Evolutionary conservation across 1,284 basidiomycete species (phyloP), one percentile per base, ranked within the genome.

Genomic region (Apiotrichum akiyoshidainum): DNA sequence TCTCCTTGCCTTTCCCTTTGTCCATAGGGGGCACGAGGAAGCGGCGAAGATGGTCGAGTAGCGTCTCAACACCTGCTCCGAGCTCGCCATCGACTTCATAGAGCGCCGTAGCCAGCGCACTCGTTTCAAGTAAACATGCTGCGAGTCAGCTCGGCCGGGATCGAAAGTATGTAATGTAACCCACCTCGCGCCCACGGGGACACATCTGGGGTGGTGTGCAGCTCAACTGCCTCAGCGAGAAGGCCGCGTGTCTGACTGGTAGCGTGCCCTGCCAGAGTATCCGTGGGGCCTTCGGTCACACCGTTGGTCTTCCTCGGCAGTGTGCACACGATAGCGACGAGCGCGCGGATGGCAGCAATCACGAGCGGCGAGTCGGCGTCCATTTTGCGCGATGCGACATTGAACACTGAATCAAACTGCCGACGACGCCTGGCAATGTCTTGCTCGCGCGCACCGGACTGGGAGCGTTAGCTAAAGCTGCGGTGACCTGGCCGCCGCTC

Each of bases 111-210:
- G 52, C 55, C 21, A 63, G 55, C 0, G 31, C 40, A 14, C 52
- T 55, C 14, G 46, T 51, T 12, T 63, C 61, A 19, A 59, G 45
- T 11, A 63, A n/a, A 13, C 52, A 55, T 1, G 60, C 60, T 62
- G 60, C 19, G 16, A 21, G 2, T 62, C 12, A 59, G 54, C 22
- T 46, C 6, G 5, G 7, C 13, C 14, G 2, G 26, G 4, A 7
- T 2, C n/a, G 48, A 17, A 26, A 14, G 2, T 0, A 8, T 7
- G 1, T n/a, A n/a, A 5, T 46, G n/a, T n/a, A n/a, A 40, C 60
- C 52, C 45, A 58, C 60, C 54, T 33, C 54, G 39, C 0, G 56
- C 46, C 53, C 60, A 55, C 10, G 44, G 46, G 19, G 45, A 46
- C 9, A 42, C 19, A 35, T 26, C 45, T 12, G 55, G 37, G 2